Evolutionary conservation across 2,329 filamentous ascomycete species (phyloP).

Genomic region (Ascochyta fabae): DNA sequence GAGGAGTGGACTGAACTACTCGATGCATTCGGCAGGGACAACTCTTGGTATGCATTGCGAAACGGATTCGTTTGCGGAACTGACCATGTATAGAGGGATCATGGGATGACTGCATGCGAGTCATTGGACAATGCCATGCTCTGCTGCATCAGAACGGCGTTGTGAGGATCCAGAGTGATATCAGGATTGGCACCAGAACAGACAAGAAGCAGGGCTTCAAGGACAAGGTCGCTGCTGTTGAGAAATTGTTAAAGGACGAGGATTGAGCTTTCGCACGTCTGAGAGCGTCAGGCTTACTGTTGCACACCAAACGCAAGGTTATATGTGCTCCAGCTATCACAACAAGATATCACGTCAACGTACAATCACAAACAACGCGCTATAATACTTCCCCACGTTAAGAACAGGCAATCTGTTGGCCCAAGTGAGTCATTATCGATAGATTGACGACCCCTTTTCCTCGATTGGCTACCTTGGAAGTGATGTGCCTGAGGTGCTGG

Average conservation of each 20-base stretch:
- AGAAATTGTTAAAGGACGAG: conserved; percentile 56
- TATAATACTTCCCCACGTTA: conserved; percentile 21
- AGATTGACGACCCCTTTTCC: conserved; percentile 26
- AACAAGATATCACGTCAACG: conserved; percentile 12
- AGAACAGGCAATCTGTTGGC: conserved; percentile 20
- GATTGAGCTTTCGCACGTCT: neutral
- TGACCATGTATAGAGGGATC: conserved; percentile 70
- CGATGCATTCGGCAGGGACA: conserved; percentile 92
- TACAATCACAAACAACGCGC: conserved; percentile 18
- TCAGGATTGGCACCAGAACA: conserved; percentile 82
- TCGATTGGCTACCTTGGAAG: conserved; percentile 24
- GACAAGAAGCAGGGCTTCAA: conserved; percentile 83
- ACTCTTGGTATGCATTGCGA: conserved; percentile 67
- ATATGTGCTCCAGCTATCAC: conserved; percentile 17
- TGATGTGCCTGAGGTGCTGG: conserved; percentile 16
- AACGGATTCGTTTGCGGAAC: neutral
- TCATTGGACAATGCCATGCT: conserved; percentile 50
- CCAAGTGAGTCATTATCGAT: conserved; percentile 24
- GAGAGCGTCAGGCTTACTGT: neutral
- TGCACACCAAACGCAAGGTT: neutral
- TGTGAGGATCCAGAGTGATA: conserved; percentile 81
- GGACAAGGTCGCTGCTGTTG: conserved; percentile 75
- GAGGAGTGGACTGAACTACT: conserved; percentile 79
- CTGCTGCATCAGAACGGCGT: conserved; percentile 49
- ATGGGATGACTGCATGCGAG: conserved; percentile 84